Percentiles rank a stretch among this genome's conserved stretches.
phyloP scores from a whole-genome alignment of 1,139 yeast species.

The Yamadazyma atlantica region DNA sequence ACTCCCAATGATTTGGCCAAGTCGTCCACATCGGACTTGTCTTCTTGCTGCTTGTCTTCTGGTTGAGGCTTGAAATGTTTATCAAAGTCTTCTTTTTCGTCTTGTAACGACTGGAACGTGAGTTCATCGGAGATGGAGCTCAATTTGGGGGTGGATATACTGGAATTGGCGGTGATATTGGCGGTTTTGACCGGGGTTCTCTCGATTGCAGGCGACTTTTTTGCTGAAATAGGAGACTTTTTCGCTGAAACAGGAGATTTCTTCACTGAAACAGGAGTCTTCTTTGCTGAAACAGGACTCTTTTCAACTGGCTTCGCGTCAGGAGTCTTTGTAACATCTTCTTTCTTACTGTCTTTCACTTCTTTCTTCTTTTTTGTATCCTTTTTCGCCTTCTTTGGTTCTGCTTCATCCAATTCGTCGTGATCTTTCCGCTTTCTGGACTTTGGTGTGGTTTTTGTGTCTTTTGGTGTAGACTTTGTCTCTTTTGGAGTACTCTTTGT shows the following conservation, averaged over 20 bases:
- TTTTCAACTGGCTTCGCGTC: no score
- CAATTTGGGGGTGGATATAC: conserved; percentile 9
- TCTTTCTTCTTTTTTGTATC: neutral
- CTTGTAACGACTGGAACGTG: conserved; percentile 18
- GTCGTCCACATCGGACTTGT: conserved; percentile 7
- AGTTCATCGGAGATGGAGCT: conserved; percentile 6
- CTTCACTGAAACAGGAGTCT: no score
- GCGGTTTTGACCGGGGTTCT: conserved; percentile 5
- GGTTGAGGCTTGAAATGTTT: conserved; percentile 12
- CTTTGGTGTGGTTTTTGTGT: no score
- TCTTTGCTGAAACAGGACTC: no score
- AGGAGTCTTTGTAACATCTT: conserved; percentile 5
- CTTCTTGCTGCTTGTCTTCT: neutral
- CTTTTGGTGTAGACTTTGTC: no score
- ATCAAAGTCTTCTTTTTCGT: conserved; percentile 27
- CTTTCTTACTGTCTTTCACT: neutral
- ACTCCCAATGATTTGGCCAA: conserved; percentile 30
- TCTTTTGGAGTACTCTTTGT: no score
- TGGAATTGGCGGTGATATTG: conserved; percentile 2
- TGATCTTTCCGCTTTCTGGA: no score
- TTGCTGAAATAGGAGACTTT: neutral
- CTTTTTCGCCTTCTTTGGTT: conserved; percentile 7
- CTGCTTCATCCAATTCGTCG: neutral
- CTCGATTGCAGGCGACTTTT: conserved; percentile 1
- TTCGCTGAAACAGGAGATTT: no score